Evolutionary conservation across 257 asterid genomes (phyloP), one percentile per base, ranked within the genome.

Genomic region (Ehretia macrophylla): DNA sequence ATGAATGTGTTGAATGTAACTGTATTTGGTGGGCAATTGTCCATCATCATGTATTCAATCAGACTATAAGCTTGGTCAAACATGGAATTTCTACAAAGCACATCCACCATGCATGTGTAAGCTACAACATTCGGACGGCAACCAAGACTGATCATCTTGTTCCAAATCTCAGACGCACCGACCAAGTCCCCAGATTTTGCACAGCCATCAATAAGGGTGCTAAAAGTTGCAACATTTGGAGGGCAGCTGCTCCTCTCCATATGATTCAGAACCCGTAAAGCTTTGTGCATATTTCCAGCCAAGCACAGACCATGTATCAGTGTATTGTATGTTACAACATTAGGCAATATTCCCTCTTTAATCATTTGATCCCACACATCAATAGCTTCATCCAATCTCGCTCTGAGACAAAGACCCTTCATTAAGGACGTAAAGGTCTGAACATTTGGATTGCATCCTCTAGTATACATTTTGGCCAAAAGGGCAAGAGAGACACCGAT

Each of bases 121-220:
- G 72, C 80, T 14, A 92, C 85, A 65, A 84, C 97, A 72, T 84
- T 92, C 11, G 97, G 95, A 51, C 32, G 73, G 58, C 83, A 81
- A 55, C 83, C 86, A 17, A 32, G 53, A 58, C 68, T 61, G 16
- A 83, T 57, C 98, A 92, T 92, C 74, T 65, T 74, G 83, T 92
- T 88, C 98, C 98, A 92, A 13, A 82, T 59, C 69, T 82, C 87
- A 23, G 93, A 77, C 32, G 98, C 95, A 53, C 87, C 80, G 48
- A 18, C 17, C 56, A 81, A 65, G 72, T 92, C 79, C 45, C 88
- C 80, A 2, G 58, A 67, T 71, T 85, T 88, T 11, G 95, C 77
- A 75, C 69, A 92, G 20, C 97, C 88, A 51, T 79, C 83, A 54
- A 88, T 79, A 52, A 92, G 86, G 16, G 77, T 84, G 58, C 84